These are phyloP conservation scores for Leptomonas pyrrhocoris DNA, from an alignment of 208 protist species.

Conservation along the genomic window DNA sequence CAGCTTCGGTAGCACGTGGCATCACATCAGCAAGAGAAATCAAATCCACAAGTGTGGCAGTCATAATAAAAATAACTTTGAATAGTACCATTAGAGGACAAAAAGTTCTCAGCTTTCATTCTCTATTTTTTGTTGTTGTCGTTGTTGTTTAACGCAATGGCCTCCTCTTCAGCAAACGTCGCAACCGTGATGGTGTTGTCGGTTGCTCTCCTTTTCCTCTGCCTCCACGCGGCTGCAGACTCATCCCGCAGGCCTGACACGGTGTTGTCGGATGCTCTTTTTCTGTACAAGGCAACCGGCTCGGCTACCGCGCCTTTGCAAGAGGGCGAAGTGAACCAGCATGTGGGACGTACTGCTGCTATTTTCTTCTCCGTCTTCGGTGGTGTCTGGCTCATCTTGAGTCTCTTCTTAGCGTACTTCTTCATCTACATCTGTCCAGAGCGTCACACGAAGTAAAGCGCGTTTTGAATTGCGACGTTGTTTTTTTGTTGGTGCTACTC, in stretches of 20 bases:
- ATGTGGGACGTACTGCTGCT: slow-evolving; percentile 7
- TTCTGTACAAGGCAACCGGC: background rate
- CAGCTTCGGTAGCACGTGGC: no score
- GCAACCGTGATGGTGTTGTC: background rate
- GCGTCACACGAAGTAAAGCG: slow-evolving; percentile 19
- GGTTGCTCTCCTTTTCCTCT: background rate
- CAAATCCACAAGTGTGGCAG: no score
- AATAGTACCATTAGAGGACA: no score
- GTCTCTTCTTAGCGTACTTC: slow-evolving; percentile 17
- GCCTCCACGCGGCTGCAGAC: background rate
- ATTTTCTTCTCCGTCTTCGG: slow-evolving; percentile 25
- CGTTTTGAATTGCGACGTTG: background rate
- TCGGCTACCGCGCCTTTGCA: background rate
- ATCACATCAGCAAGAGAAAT: no score
- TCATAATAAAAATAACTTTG: no score
- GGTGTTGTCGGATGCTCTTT: background rate
- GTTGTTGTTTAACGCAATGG: slow-evolving; percentile 5
- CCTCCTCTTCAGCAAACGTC: background rate
- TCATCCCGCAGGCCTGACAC: background rate
- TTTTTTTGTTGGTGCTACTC: no score
- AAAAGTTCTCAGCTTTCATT: no score
- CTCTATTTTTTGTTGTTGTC: no score
- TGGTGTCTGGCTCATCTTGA: slow-evolving; percentile 14
- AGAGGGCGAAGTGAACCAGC: slow-evolving; percentile 16
- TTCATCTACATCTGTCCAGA: slow-evolving; percentile 27